A percentile compares a stretch with the other conserved stretches of the same genome.
Evolutionary conservation across 768 basidiomycete genomes (phyloP).

Genomic region (Ramaria sp.): DNA sequence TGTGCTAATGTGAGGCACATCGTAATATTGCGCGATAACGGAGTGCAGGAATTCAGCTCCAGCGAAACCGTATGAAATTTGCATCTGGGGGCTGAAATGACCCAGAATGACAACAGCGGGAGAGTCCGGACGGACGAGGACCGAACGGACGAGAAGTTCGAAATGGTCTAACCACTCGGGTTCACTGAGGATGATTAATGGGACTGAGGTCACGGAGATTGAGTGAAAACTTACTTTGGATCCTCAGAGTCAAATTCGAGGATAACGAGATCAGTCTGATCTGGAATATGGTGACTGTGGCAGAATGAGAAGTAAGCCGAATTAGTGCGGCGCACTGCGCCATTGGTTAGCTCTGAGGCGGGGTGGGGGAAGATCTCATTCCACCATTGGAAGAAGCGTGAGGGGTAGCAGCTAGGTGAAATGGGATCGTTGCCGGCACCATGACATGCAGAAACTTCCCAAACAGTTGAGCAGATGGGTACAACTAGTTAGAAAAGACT

Average conservation of each 20-base stretch:
- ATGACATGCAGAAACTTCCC: constrained; percentile 80
- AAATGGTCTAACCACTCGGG: constrained; percentile 69
- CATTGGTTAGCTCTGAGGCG: constrained; percentile 95
- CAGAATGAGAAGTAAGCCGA: constrained; percentile 95
- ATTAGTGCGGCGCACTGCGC: constrained; percentile 85
- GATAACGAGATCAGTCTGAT: constrained; percentile 88
- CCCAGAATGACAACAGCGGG: constrained; percentile 94
- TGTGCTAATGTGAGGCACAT: constrained; percentile 82
- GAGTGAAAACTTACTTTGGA: constrained; percentile 46
- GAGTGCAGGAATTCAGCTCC: constrained; percentile 89
- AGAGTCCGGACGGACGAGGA: constrained; percentile 80
- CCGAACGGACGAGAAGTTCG: constrained; percentile 84
- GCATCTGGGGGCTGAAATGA: constrained; percentile 84
- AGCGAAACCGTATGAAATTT: constrained; percentile 67
- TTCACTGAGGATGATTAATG: constrained; percentile 36
- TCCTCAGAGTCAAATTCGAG: constrained; percentile 93
- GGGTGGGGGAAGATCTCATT: constrained; percentile 96
- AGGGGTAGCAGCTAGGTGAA: constrained; percentile 77
- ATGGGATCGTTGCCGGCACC: constrained; percentile 89
- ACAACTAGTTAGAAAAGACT: constrained; percentile 15
- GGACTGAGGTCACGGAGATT: constrained; percentile 1
- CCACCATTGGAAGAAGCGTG: constrained; percentile 97
- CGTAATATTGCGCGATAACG: constrained; percentile 92
- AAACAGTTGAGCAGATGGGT: not conserved
- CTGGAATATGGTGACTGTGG: constrained; percentile 86